phyloP scores from a whole-genome alignment of 106 monocot genomes.

The Amphibolis antarctica region DNA sequence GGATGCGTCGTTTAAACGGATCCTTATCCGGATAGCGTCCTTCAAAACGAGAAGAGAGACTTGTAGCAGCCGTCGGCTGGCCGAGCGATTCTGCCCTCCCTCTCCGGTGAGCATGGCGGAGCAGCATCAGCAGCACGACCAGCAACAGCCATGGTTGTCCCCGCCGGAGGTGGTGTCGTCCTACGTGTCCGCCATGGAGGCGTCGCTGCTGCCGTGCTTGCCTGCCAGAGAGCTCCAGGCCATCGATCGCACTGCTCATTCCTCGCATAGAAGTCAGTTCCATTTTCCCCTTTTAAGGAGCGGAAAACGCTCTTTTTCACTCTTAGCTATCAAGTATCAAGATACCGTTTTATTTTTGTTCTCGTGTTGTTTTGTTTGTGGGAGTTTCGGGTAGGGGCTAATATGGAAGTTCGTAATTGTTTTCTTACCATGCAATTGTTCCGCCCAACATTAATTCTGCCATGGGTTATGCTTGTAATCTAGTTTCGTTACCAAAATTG shows the following conservation, averaged over 20 bases:
- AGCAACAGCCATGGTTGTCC: neutral
- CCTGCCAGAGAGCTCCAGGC: conserved; percentile 96
- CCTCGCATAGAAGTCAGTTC: conserved; percentile 78
- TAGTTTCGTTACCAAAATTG: too few species aligned
- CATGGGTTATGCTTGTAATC: too few species aligned
- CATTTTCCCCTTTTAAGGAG: neutral
- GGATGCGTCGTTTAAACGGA: too few species aligned
- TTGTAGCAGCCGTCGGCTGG: too few species aligned
- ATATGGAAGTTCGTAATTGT: too few species aligned
- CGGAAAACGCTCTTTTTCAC: neutral
- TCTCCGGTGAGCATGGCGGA: neutral
- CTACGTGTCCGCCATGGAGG: conserved; percentile 70
- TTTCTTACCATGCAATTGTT: too few species aligned
- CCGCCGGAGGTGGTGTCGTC: conserved; percentile 44
- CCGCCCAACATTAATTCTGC: too few species aligned
- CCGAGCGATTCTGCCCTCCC: too few species aligned
- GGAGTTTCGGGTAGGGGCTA: too few species aligned
- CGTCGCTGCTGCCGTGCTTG: conserved; percentile 78
- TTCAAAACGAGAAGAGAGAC: too few species aligned
- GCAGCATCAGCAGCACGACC: conserved; percentile 6
- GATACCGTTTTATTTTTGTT: neutral
- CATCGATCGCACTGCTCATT: conserved; percentile 79
- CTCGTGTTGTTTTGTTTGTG: too few species aligned
- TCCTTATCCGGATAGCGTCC: too few species aligned
- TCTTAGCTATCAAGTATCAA: neutral